Base-by-base conservation (phyloP, 2,329 filamentous ascomycete species). In the Xylariaceae sp. region DNA sequence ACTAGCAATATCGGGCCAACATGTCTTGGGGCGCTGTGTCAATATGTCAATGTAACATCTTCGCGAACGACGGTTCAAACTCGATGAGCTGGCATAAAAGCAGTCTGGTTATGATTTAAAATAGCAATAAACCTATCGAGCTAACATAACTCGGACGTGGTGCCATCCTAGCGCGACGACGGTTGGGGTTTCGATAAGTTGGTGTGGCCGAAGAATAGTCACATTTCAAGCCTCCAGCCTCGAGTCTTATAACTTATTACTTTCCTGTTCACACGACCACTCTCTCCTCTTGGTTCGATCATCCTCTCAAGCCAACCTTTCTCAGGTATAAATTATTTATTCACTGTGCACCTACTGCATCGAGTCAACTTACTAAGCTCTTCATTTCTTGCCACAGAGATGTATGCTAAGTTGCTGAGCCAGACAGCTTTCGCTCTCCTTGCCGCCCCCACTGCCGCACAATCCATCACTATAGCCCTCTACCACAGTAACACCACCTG, bases 401-500 rank as follows among this genome's bases (percentile, higher is more conserved):
- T 44, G 42, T 31, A 31, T 44, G 14, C 18, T 31, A 44, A 44
- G 42, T 44, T 44, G 31, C 42, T 44, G 42, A 44, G 42, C 42
- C 9, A n/a, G 22, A 44, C 42, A n/a, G 42, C 42, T 44, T 44
- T 44, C 42, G 42, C 42, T 28, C 33, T 44, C 42, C 22, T 44
- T 31, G 19, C 42, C 13, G 42, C 42, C 9, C 33, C 42, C 42
- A 44, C 42, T 44, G 11, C 17, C 42, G 42, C 42, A 44, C 42
- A 44, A 46, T 46, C 44, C 44, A 46, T 46, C 44, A 38, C 44
- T 19, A 22, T 46, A 18, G 33, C 33, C 33, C 44, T 39, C 33
- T 46, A 46, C 38, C 45, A 17, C 45, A 47, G 38, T 41, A 47
- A 47, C 45, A 41, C 45, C 38, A 47, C 45, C 45, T 47, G 45